These are phyloP conservation scores for Tulasnella sp. DNA, from an alignment of 768 basidiomycete genomes.

Conservation along the genomic window DNA sequence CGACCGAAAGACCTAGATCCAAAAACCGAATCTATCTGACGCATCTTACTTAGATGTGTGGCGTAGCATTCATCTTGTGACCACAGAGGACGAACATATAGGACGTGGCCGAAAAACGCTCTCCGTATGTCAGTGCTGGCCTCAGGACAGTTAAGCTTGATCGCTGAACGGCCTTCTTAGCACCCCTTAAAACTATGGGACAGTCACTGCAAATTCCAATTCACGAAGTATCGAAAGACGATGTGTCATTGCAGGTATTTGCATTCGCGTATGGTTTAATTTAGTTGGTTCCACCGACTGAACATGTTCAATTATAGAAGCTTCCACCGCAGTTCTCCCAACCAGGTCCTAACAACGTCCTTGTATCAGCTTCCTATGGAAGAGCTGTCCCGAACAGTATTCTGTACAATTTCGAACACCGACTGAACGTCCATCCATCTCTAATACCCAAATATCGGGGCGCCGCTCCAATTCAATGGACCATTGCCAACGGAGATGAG, in stretches of 20 bases:
- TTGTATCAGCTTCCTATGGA: slow-evolving; percentile 87
- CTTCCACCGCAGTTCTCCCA: slow-evolving; percentile 36
- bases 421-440: slow-evolving; percentile 87
- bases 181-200: slow-evolving; percentile 60
- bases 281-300: neutral
- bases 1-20: neutral
- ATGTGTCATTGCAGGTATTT: slow-evolving; percentile 54
- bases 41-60: slow-evolving; percentile 59
- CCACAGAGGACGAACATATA: slow-evolving; percentile 56
- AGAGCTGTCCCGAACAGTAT: slow-evolving; percentile 63
- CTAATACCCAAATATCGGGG: slow-evolving; percentile 82
- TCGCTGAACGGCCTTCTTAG: slow-evolving; percentile 35
- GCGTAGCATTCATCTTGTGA: slow-evolving; percentile 58
- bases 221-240: slow-evolving; percentile 52
- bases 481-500: slow-evolving; percentile 56
- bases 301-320: slow-evolving; percentile 30
- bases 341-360: slow-evolving; percentile 42
- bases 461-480: slow-evolving; percentile 82
- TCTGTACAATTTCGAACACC: slow-evolving; percentile 55
- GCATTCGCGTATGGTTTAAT: slow-evolving; percentile 37
- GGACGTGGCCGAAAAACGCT: slow-evolving; percentile 54
- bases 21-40: neutral
- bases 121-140: slow-evolving; percentile 45
- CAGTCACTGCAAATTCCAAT: slow-evolving; percentile 47
- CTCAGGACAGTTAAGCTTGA: too few relatives aligned